Percentiles rank a stretch among this genome's conserved stretches.
These are phyloP conservation scores for Lojkania enalia DNA, from an alignment of 2,329 filamentous ascomycete genomes.

Conservation along the genomic window DNA sequence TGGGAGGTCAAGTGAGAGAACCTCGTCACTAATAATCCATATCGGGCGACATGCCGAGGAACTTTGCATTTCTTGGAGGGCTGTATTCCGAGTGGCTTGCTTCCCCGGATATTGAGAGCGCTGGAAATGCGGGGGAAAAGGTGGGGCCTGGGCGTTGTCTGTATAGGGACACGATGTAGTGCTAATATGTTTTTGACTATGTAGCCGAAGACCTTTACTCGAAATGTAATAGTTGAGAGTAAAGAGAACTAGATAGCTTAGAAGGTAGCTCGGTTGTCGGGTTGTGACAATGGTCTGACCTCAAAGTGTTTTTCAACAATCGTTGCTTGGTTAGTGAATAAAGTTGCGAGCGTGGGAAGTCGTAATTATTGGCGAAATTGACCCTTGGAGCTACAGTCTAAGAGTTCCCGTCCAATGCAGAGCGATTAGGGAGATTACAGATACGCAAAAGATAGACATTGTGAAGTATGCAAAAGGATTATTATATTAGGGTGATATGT, in stretches of 20 bases:
- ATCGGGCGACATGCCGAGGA: conserved; percentile 6
- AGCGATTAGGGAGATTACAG: too few species aligned
- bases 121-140: conserved; percentile 27
- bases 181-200: conserved; percentile 5
- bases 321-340: too few species aligned
- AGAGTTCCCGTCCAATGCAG: too few species aligned
- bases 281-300: too few species aligned
- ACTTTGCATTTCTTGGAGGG: not conserved
- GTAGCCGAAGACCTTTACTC: conserved; percentile 8
- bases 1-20: too few species aligned
- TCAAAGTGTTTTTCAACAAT: too few species aligned
- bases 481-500: not conserved
- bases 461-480: too few species aligned
- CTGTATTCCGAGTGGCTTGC: not conserved
- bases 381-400: too few species aligned
- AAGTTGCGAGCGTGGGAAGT: too few species aligned
- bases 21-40: conserved; percentile 3
- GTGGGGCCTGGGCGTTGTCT: conserved; percentile 21
- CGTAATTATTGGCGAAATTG: too few species aligned
- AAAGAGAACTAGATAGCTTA: not conserved
- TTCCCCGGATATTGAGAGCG: not conserved
- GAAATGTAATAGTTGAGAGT: conserved; percentile 8
- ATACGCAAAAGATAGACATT: too few species aligned
- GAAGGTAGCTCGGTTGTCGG: not conserved
- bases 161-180: not conserved